Evolutionary conservation across 176 grass and related monocot genomes (phyloP), one percentile per base, ranked within the genome.

Genomic region (Musa acuminata): DNA sequence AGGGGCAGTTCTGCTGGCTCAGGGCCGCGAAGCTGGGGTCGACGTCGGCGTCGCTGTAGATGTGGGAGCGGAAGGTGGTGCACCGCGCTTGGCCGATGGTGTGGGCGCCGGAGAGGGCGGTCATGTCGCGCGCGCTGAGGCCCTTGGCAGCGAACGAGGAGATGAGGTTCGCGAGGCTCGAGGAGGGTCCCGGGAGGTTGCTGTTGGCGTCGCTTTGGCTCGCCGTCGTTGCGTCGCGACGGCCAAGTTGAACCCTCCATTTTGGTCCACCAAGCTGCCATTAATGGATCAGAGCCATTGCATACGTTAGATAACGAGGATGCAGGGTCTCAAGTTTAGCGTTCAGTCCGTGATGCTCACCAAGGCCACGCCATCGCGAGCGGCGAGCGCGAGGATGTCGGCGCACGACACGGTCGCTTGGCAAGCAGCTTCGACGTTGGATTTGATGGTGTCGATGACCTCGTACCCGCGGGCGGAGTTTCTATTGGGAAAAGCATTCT

Each of bases 391-490:
- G 55, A 96, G 51, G 68, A 96, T 89, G 82, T 96, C 92, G 49
- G 88, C 88, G 79, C 88, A 96, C 10, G 92, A 91, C 0, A 91
- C 81, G 16, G 62, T 78, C 2, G 1, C 48, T 12, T 3, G 54
- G 83, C 91, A 95, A 25, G 79, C 49, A 1, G 67, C 69, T 22
- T 95, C 87, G 23, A 95, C 64, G 26, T 51, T 75, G 20, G 62
- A 1, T 80, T 95, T 95, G 78, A 91, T 84, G 52, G 75, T 55
- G 75, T 95, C 88, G 60, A 91, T 78, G 24, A 91, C 85, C 51
- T 91, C 91, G 78, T 80, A 95, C 1, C 91, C 91, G 25, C 91
- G 85, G 53, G 85, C 83, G 22, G 88, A 95, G 53, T 96, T 89
- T 0, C 1, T 53, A 75, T 96, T 96, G 1, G 92, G 92, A 13